Evolutionary conservation across 2,329 filamentous ascomycete species (phyloP).

Genomic region (Phialophora tarda): DNA sequence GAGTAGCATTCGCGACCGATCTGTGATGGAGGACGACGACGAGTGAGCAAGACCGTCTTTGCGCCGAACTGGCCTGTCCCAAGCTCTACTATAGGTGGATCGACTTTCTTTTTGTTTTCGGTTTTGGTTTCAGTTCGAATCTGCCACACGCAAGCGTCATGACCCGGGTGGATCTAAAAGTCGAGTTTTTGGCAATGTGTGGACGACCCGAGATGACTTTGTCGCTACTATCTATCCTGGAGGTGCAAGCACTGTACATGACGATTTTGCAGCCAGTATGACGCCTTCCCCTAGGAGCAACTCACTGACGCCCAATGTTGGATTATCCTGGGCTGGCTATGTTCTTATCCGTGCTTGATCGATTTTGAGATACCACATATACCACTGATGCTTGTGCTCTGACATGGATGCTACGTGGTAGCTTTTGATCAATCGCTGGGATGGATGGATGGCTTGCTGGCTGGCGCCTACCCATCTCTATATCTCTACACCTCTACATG

Average conservation of each 20-base stretch:
- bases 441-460: background rate
- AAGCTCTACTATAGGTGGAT: background rate
- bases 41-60: background rate
- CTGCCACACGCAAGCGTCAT: slow-evolving; percentile 2
- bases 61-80: background rate
- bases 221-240: background rate
- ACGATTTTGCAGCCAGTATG: background rate
- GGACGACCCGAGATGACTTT: slow-evolving; percentile 16
- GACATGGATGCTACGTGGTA: background rate
- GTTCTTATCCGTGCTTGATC: background rate
- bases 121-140: background rate
- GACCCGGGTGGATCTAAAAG: slow-evolving; percentile 1
- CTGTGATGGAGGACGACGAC: slow-evolving; percentile 28
- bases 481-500: background rate
- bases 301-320: background rate
- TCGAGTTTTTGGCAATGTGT: slow-evolving; percentile 14
- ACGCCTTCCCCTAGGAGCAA: background rate
- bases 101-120: background rate
- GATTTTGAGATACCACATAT: slow-evolving; percentile 14
- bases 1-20: slow-evolving; percentile 35
- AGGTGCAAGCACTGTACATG: background rate
- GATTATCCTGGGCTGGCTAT: background rate
- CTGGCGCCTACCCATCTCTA: background rate
- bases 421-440: background rate
- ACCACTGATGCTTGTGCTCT: background rate